Base-by-base conservation (phyloP, 2,329 filamentous ascomycete genomes). In the Diaporthe destruens region DNA sequence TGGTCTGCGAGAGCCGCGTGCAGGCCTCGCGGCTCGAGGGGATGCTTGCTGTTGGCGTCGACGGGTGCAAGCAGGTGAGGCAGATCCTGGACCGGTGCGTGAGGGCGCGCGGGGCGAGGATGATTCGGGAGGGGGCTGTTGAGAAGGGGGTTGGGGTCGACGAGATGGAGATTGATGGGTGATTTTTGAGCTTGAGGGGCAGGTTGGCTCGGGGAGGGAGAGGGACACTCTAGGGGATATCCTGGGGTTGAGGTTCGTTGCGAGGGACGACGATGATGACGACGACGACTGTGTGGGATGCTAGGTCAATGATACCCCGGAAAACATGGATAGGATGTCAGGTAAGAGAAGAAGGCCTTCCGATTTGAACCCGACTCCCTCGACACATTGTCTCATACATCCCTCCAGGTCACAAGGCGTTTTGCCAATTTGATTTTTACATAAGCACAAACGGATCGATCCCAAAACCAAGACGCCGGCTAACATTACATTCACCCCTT, bases 21-120 rank as follows among this genome's bases (percentile, higher is more conserved):
- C 93, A 97, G 82, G 90, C 93, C 75, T 88, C 88, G 72, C 89
- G 95, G 72, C 80, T 98, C 73, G 96, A 99, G 84, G 93, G 93
- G 1, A 97, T 99, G 95, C 84, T 99, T 77, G 94, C 94, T 0
- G 94, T 98, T 1, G 96, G 93, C 0, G 91, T 98, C 63, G 95
- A 98, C 80, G 96, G 95, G 6, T 98, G 96, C 82, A 94, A 92
- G 82, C 92, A 95, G 80, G 91, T 98, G 51, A 89, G 94, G 75
- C 88, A 90, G 76, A 92, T 98, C 65, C 80, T 99, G 78, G 95
- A 98, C 81, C 86, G 87, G 8, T 92, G 97, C 18, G 91, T 98
- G 57, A 90, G 92, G 79, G 89, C 89, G 56, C 91, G 92, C 81
- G 93, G 93, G 4, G 85, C 83, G 73, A 87, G 86, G 80, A 89